Evolutionary conservation across 2,329 filamentous ascomycete genomes (phyloP), one percentile per base, ranked within the genome.

Genomic region (Aaosphaeria arxii): DNA sequence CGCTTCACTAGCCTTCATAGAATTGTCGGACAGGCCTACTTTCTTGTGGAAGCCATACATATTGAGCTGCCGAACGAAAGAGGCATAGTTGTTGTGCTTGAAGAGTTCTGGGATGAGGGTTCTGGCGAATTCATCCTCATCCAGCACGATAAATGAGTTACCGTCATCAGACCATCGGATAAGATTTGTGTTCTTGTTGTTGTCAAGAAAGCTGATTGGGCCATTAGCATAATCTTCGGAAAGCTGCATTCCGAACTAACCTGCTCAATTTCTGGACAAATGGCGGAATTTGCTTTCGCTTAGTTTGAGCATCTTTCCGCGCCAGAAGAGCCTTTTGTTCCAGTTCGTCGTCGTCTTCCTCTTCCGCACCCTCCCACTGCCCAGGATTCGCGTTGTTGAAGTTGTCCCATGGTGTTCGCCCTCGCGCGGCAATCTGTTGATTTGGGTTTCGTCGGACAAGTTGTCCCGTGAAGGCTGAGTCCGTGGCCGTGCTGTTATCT

Each of bases 221-320:
- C 57, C n/a, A 44, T 66, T 48, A 62, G 57, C 42, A 29, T 52
- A 6, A 24, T 24, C 44, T 40, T 7, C 50, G 24, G 28, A 32
- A 9, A 35, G 33, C 38, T 29, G 9, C 32, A 42, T 36, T 9
- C 2, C n/a, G 7, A 36, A 64, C 82, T 74, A 76, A 95, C 92
- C 92, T 97, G 84, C 91, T 95, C 47, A 99, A 74, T 68, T 99
- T 99, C 71, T 96, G 91, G 40, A 99, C 91, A 76, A 99, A 99
- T 0, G 94, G 92, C 1, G 94, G 92, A 7, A 99, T 97, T 63
- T 95, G 89, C 72, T 97, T 97, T 61, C 91, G 80, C 71, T 96
- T 97, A 11, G 86, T 81, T 67, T 91, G 88, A 0, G 91, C 87
- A 49, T 97, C 94, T 64, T 86, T 84, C 75, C 95, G 96, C 6